These are phyloP conservation scores for Tetracladium setigerum DNA, from an alignment of 495 filamentous ascomycete genomes.

Conservation along the genomic window DNA sequence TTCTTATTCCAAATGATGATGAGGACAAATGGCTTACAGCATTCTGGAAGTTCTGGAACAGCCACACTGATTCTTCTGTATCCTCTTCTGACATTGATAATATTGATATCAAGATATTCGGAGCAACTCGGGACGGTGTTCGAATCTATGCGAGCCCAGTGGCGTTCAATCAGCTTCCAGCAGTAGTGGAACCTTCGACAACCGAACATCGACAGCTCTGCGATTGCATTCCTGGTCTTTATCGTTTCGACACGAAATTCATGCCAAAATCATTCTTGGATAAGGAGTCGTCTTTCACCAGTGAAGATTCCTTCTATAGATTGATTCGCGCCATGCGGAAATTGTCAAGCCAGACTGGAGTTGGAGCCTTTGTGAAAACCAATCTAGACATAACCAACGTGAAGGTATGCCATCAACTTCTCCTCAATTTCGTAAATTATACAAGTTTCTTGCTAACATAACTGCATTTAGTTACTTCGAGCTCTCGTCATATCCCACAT, in stretches of 20 bases:
- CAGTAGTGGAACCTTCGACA: slow-evolving; percentile 10
- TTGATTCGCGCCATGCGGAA: slow-evolving; percentile 4
- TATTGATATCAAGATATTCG: background rate
- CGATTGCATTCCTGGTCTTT: slow-evolving; percentile 5
- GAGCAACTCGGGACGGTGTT: background rate
- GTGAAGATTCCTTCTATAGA: slow-evolving; percentile 5
- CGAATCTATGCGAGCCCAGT: background rate
- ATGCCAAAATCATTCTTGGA: slow-evolving; percentile 9
- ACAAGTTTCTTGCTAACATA: slow-evolving; percentile 1
- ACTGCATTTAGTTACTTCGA: slow-evolving; percentile 5
- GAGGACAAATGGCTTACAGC: slow-evolving; percentile 16
- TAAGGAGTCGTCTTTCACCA: slow-evolving; percentile 1
- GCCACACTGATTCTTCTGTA: background rate
- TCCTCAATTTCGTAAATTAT: too few species aligned
- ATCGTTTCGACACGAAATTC: slow-evolving; percentile 5
- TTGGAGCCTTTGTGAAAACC: slow-evolving; percentile 1
- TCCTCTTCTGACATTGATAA: background rate
- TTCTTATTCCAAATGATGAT: background rate
- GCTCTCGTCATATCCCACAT: background rate
- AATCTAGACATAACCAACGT: background rate
- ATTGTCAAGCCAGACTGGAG: background rate
- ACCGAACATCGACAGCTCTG: slow-evolving; percentile 10
- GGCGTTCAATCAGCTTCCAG: background rate
- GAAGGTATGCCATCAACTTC: slow-evolving; percentile 7
- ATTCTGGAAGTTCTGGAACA: slow-evolving; percentile 23